Base-by-base conservation (phyloP, 768 basidiomycete species). In the Leccinum pellstonianum region DNA sequence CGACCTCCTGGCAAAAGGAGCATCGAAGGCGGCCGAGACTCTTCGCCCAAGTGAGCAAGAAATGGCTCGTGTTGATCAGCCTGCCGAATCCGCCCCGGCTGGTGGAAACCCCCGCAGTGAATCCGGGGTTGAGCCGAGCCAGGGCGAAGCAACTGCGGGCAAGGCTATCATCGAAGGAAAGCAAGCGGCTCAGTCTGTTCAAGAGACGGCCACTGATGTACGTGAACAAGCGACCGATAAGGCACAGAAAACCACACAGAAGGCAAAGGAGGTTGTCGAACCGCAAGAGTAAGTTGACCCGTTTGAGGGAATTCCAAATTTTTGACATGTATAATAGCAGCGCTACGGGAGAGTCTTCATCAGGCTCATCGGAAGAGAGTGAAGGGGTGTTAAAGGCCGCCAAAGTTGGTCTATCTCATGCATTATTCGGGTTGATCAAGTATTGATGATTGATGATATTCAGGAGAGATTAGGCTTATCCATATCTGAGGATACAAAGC, bases 1-100 rank as follows among this genome's bases (percentile, higher is more conserved):
- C 46, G 93, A 96, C 72, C 79, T 97, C 56, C 85, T 96, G 62
- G 85, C 91, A 4, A 87, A 83, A 41, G 83, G 83, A 19, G 87
- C 90, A 0, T 72, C 79, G 64, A 90, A 93, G 68, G 87, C 83
- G 12, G 90, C 91, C 7, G 82, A 84, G 33, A 73, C 72, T 54
- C 77, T 94, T 33, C 85, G 87, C 3, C 96, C 96, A 0, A 66
- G 76, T 52, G 71, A 86, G 21, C 86, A 90, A 48, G 74, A 70
- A 1, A 81, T 97, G 41, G 72, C 78, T n/a, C 73, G 73, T 7
- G 84, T 92, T 41, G 86, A 95, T 73, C 80, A 91, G 51, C 70
- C 88, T 38, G 41, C 41, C 41, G 41, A 43, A n/a, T n/a, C n/a
- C 4, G 92, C 84, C 0, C 85, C 90, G 0, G 70, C 80, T 43